Evolutionary conservation across 768 basidiomycete genomes (phyloP).

Genomic region (Mycena filopes): DNA sequence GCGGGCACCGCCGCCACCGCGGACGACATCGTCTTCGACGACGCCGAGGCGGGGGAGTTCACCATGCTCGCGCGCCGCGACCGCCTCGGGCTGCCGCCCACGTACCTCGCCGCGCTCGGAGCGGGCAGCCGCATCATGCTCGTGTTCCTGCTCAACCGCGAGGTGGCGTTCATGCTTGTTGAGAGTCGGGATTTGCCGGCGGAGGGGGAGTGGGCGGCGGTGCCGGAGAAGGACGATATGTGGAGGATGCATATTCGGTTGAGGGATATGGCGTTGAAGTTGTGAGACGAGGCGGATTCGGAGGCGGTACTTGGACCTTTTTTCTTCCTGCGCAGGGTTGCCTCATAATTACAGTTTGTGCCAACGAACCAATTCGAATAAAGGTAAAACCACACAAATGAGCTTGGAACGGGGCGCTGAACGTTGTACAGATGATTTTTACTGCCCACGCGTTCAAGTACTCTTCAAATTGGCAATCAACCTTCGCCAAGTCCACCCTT

Average conservation of each 20-base stretch:
- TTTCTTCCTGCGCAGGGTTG: too few species aligned
- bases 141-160: conserved; percentile 7
- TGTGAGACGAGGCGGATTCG: not conserved
- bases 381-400: too few species aligned
- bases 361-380: too few species aligned
- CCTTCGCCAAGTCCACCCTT: too few species aligned
- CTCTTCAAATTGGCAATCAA: too few species aligned
- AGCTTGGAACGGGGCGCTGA: too few species aligned
- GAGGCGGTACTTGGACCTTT: too few species aligned
- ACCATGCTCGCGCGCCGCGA: not conserved
- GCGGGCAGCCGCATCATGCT: conserved; percentile 21
- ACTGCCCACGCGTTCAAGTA: too few species aligned
- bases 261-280: conserved; percentile 10
- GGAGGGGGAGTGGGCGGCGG: conserved; percentile 21
- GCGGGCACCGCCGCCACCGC: conserved; percentile 11
- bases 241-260: conserved; percentile 32
- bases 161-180: not conserved
- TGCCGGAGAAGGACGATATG: conserved; percentile 29
- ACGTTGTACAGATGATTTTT: too few species aligned
- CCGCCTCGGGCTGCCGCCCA: not conserved
- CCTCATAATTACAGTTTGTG: too few species aligned
- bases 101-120: not conserved
- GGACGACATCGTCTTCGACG: conserved; percentile 17
- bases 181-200: conserved; percentile 15
- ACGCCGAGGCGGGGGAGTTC: conserved; percentile 15